Evolutionary conservation across 345 rosid species (phyloP).

Genomic region (rapeseed (Brassica napus)): DNA sequence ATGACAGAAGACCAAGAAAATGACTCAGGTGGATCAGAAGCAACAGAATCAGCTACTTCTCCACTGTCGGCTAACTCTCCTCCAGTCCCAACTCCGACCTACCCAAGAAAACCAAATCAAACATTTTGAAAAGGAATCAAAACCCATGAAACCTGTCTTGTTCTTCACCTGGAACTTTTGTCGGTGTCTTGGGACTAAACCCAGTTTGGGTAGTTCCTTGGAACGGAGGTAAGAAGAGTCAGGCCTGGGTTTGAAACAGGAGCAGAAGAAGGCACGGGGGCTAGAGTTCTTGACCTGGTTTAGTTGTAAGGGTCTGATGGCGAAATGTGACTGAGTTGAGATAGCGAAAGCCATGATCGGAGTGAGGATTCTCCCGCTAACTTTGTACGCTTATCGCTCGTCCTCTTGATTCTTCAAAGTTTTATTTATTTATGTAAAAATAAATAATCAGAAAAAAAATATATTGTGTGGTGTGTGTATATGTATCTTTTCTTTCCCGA

Average conservation of each 20-base stretch:
- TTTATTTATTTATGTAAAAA: not conserved
- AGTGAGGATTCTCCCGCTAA: slow-evolving; percentile 34
- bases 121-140: slow-evolving; percentile 9
- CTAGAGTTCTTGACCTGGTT: slow-evolving; percentile 13
- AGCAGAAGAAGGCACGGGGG: slow-evolving; percentile 17
- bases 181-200: slow-evolving; percentile 32
- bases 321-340: slow-evolving; percentile 37
- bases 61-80: slow-evolving; percentile 52
- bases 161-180: slow-evolving; percentile 42
- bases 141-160: not conserved
- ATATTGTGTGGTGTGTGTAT: slow-evolving; percentile 25
- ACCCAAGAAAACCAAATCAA: slow-evolving; percentile 7
- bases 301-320: slow-evolving; percentile 2
- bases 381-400: slow-evolving; percentile 18
- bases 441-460: not conserved
- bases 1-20: slow-evolving; percentile 90
- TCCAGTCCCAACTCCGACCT: slow-evolving; percentile 52
- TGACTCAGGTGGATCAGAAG: slow-evolving; percentile 55
- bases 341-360: slow-evolving; percentile 41
- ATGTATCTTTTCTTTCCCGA: not conserved
- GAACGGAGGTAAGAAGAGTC: slow-evolving; percentile 29
- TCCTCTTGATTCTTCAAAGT: slow-evolving; percentile 7
- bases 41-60: slow-evolving; percentile 50
- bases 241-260: slow-evolving; percentile 29
- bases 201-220: slow-evolving; percentile 34